A percentile compares a stretch with the other conserved stretches of the same genome.
Conservation (phyloP, 495 filamentous ascomycete genomes). For the Pyrenula aspistea region DNA sequence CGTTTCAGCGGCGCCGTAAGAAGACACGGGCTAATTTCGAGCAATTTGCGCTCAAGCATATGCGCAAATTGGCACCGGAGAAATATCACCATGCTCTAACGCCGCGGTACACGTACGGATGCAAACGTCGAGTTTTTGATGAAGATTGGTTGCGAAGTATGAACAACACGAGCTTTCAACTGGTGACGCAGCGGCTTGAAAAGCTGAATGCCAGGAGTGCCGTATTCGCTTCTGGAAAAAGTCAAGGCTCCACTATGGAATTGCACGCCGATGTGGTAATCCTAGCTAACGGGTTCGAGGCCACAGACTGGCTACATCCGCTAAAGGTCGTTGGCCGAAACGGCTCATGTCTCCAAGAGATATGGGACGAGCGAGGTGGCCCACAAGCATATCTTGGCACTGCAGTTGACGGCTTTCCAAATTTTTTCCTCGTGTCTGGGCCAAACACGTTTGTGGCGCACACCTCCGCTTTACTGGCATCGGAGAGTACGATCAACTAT, state of each 20-base stretch:
- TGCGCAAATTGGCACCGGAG: conserved; percentile 36
- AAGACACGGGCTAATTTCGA: conserved; percentile 19
- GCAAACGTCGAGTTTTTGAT: conserved; percentile 28
- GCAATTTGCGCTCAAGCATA: conserved; percentile 26
- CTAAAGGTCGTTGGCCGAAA: conserved; percentile 18
- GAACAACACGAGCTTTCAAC: conserved; percentile 22
- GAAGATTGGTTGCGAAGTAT: conserved; percentile 26
- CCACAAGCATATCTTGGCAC: conserved; percentile 36
- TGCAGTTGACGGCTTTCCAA: conserved; percentile 38
- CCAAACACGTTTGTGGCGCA: conserved; percentile 40
- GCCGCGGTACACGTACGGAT: conserved; percentile 41
- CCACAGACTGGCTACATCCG: conserved; percentile 11
- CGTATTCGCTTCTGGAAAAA: conserved; percentile 23
- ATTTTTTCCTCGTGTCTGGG: conserved; percentile 39
- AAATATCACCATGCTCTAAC: conserved; percentile 54
- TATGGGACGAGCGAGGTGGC: conserved; percentile 27
- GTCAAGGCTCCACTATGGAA: conserved; percentile 4
- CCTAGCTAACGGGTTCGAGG: conserved; percentile 25
- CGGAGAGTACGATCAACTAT: conserved; percentile 32
- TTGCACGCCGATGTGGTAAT: conserved; percentile 28
- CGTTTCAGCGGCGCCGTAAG: conserved; percentile 19
- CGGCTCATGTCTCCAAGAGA: conserved; percentile 22
- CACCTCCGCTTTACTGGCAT: conserved; percentile 27
- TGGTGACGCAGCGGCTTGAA: conserved; percentile 21
- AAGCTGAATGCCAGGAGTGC: conserved; percentile 20